These are phyloP conservation scores for Pythium volutum DNA, from an alignment of 352 stramenopile species.

Conservation along the genomic window DNA sequence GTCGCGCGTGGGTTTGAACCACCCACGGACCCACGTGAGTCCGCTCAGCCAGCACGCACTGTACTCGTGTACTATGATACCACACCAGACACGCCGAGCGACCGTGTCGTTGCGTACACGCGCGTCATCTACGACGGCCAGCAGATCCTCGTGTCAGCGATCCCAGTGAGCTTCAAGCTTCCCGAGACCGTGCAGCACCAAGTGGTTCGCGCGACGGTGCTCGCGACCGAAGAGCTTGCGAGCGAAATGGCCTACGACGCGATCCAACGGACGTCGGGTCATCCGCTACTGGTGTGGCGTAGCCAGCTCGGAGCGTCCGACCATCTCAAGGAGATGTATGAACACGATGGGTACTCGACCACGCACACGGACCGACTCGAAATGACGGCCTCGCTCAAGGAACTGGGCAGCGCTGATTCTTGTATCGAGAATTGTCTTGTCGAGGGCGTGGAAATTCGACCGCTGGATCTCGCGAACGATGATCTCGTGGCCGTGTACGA, in stretches of 20 bases:
- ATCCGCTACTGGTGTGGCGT: conserved; percentile 9
- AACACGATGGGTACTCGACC: neutral
- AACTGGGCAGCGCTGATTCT: neutral
- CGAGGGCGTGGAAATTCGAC: conserved; percentile 9
- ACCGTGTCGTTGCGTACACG: conserved; percentile 8
- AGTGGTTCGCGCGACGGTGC: neutral
- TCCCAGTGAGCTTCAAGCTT: neutral
- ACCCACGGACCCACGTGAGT: neutral
- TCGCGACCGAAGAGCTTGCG: conserved; percentile 9
- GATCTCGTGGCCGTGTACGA: conserved; percentile 16
- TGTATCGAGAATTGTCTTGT: neutral
- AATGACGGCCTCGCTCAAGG: conserved; percentile 11
- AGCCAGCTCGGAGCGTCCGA: conserved; percentile 7
- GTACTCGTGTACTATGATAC: conserved; percentile 13
- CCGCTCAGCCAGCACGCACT: neutral
- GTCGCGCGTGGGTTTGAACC: neutral
- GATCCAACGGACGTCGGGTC: neutral
- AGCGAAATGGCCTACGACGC: neutral
- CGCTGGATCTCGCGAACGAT: conserved; percentile 12
- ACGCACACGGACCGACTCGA: conserved; percentile 6
- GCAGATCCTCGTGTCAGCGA: conserved; percentile 3
- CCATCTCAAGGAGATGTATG: conserved; percentile 1
- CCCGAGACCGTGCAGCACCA: neutral
- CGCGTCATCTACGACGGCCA: conserved; percentile 11
- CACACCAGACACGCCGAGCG: conserved; percentile 1